Percentiles rank a stretch among this genome's conserved stretches.
Conservation (phyloP, 2,329 filamentous ascomycete species). For the Epicoccum sorghinum region DNA sequence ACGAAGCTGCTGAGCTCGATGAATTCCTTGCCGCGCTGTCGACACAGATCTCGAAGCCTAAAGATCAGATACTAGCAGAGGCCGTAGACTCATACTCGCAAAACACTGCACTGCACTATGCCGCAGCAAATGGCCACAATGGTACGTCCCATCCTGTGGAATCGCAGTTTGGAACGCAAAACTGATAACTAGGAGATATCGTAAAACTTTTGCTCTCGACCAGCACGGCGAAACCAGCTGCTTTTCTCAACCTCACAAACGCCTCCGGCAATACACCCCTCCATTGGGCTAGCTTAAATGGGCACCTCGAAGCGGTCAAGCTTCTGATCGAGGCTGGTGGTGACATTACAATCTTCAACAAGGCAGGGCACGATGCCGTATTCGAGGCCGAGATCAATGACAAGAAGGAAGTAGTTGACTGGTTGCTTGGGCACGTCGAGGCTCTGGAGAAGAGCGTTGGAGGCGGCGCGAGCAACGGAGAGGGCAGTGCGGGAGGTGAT, state of each 20-base stretch:
- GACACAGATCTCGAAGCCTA: conserved; percentile 64
- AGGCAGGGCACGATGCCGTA: conserved; percentile 73
- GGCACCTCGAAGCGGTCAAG: conserved; percentile 81
- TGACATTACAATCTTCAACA: conserved; percentile 78
- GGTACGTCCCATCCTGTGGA: conserved; percentile 57
- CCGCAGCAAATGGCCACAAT: conserved; percentile 84
- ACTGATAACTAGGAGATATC: conserved; percentile 38
- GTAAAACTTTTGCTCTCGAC: conserved; percentile 50
- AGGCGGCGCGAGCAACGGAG: conserved; percentile 40
- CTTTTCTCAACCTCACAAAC: conserved; percentile 73
- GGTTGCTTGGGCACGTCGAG: conserved; percentile 55
- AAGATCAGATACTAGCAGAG: conserved; percentile 68
- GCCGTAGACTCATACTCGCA: conserved; percentile 77
- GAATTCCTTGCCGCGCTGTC: conserved; percentile 65
- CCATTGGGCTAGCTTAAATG: conserved; percentile 92
- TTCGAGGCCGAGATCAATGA: conserved; percentile 58
- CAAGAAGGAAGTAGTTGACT: conserved; percentile 56
- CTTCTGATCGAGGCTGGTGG: conserved; percentile 77
- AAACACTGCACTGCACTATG: conserved; percentile 86
- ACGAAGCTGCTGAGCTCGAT: conserved; percentile 74
- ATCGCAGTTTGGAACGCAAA: background rate
- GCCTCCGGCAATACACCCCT: conserved; percentile 86
- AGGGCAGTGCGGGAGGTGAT: conserved; percentile 23
- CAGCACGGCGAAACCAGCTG: conserved; percentile 21
- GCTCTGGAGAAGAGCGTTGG: conserved; percentile 48